Conservation (phyloP, 106 monocot genomes). For the Triglochin maritima region DNA sequence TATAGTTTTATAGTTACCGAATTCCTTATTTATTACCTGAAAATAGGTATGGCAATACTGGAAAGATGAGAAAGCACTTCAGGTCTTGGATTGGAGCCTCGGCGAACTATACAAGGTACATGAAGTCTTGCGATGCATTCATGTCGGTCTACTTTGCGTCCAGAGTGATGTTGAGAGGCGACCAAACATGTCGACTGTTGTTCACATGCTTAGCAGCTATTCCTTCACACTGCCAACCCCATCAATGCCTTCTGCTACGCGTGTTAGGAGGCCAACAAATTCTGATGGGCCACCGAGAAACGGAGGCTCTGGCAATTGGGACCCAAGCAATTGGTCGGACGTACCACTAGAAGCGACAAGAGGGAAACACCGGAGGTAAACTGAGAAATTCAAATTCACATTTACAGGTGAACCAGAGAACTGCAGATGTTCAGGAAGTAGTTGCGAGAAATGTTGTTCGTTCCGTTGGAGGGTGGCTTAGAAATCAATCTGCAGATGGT, state of each 20-base stretch:
- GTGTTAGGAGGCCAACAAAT: neutral
- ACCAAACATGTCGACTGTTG: slow-evolving; percentile 47
- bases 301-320: neutral
- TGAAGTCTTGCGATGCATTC: slow-evolving; percentile 41
- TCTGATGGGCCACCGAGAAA: neutral
- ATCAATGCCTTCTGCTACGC: slow-evolving; percentile 9
- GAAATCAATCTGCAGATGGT: neutral
- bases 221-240: slow-evolving; percentile 28
- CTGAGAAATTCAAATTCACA: neutral
- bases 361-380: neutral
- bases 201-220: slow-evolving; percentile 38
- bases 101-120: slow-evolving; percentile 14
- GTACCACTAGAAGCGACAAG: neutral
- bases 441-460: neutral
- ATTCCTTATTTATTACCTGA: too few species aligned
- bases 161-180: slow-evolving; percentile 40
- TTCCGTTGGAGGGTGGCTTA: neutral
- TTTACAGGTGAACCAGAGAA: neutral
- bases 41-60: slow-evolving; percentile 57
- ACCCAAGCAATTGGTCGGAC: slow-evolving; percentile 1
- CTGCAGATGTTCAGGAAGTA: too few species aligned
- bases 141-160: slow-evolving; percentile 51
- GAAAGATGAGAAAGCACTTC: slow-evolving; percentile 24
- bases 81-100: slow-evolving; percentile 37
- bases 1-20: neutral